phyloP scores from a whole-genome alignment of 1,284 basidiomycete genomes.

The Ustilago nuda region DNA sequence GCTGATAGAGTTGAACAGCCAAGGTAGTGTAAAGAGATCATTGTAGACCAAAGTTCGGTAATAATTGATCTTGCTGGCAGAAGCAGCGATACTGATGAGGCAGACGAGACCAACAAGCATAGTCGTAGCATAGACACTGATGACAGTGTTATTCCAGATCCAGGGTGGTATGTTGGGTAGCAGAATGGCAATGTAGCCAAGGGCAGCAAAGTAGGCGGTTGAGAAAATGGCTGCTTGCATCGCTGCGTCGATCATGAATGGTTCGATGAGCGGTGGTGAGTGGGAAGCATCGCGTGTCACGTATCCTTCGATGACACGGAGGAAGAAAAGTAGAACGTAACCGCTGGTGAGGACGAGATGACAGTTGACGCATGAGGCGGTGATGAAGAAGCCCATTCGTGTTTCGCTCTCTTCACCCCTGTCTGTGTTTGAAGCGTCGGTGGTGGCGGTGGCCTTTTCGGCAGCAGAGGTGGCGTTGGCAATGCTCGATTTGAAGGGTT shows the following conservation, averaged over 20 bases:
- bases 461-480: background rate
- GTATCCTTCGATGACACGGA: slow-evolving; percentile 11
- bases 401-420: background rate
- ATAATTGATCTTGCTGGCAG: slow-evolving; percentile 1
- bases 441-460: background rate
- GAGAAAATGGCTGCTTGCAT: slow-evolving; percentile 28
- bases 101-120: background rate
- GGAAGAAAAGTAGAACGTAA: slow-evolving; percentile 19
- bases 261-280: slow-evolving; percentile 9
- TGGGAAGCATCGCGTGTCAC: background rate
- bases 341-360: slow-evolving; percentile 23
- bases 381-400: slow-evolving; percentile 28
- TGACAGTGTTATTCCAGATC: slow-evolving; percentile 30
- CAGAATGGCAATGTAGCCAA: slow-evolving; percentile 43
- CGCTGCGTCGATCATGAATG: slow-evolving; percentile 7
- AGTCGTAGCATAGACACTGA: background rate
- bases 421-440: background rate
- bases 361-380: slow-evolving; percentile 38
- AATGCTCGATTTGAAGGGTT: background rate
- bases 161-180: slow-evolving; percentile 21
- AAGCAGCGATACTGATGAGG: background rate
- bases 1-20: background rate
- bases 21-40: background rate
- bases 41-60: slow-evolving; percentile 5
- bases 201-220: slow-evolving; percentile 23